Conservation (phyloP, 148 eudicot genomes). For the Persicaria tinctoria region DNA sequence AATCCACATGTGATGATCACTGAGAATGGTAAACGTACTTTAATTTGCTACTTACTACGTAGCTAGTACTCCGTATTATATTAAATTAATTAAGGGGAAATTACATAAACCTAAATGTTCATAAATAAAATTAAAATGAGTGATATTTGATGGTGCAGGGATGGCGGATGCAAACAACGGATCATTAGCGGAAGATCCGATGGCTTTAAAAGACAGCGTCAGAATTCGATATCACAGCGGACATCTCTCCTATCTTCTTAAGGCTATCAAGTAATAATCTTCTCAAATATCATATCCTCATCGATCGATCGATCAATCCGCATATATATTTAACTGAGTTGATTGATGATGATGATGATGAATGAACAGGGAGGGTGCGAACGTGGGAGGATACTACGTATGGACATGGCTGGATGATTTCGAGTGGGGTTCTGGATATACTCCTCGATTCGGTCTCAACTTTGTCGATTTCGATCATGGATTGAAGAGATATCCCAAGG, state of each 20-base stretch:
- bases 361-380: not conserved
- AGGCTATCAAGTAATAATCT: conserved; percentile 10
- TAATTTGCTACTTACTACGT: not conserved
- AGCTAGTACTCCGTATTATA: too few relatives aligned
- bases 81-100: too few relatives aligned
- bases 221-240: conserved; percentile 5
- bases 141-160: not conserved
- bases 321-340: not conserved
- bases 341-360: not conserved
- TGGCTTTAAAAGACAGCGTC: conserved; percentile 2
- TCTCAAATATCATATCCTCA: not conserved
- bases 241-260: conserved; percentile 9
- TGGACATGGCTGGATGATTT: conserved; percentile 15
- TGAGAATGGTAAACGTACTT: conserved; percentile 11
- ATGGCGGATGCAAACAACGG: conserved; percentile 13
- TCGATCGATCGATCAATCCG: not conserved
- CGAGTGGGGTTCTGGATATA: conserved; percentile 14
- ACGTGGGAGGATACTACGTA: conserved; percentile 11
- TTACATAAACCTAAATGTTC: not conserved
- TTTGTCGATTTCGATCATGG: conserved; percentile 5
- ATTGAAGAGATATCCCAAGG: conserved; percentile 9
- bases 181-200: not conserved
- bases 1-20: conserved; percentile 9
- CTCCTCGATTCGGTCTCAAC: conserved; percentile 10
- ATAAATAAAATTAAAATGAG: not conserved